These are phyloP conservation scores for Leucocoprinus leucothites DNA, from an alignment of 768 basidiomycete genomes.

Conservation along the genomic window DNA sequence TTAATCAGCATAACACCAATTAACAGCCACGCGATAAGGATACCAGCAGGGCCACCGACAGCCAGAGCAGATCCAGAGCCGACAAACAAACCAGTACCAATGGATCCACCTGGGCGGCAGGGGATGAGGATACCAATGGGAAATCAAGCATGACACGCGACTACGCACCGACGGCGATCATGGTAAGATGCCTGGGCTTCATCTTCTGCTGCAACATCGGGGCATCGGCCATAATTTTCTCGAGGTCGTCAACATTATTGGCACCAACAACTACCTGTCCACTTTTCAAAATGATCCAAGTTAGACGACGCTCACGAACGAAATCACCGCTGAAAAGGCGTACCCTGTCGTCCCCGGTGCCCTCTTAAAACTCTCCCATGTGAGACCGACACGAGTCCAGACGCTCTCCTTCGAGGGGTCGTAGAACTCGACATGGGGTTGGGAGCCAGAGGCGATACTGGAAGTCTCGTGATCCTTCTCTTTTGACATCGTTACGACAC, in stretches of 20 bases:
- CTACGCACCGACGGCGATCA: conserved; percentile 45
- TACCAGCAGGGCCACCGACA: conserved; percentile 38
- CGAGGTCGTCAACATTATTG: conserved; percentile 31
- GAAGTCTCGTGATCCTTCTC: conserved; percentile 29
- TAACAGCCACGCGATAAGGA: conserved; percentile 42
- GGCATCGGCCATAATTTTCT: conserved; percentile 33
- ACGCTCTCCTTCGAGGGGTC: conserved; percentile 44
- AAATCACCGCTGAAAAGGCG: conserved; percentile 6
- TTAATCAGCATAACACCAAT: conserved; percentile 48
- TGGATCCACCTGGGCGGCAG: conserved; percentile 34
- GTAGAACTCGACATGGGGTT: conserved; percentile 35
- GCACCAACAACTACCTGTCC: conserved; percentile 35
- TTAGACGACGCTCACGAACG: too few species aligned
- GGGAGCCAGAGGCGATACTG: conserved; percentile 24
- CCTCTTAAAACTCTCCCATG: conserved; percentile 43
- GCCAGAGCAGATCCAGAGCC: conserved; percentile 39
- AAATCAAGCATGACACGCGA: neutral
- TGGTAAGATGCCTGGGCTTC: conserved; percentile 43
- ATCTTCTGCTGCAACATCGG: conserved; percentile 48
- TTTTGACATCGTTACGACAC: conserved; percentile 25
- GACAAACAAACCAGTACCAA: conserved; percentile 48
- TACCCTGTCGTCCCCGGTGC: conserved; percentile 46
- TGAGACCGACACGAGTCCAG: conserved; percentile 42
- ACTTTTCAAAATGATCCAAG: conserved; percentile 17
- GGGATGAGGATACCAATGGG: neutral